Evolutionary conservation across 345 rosid species (phyloP).

Genomic region (Abelmoschus esculentus): DNA sequence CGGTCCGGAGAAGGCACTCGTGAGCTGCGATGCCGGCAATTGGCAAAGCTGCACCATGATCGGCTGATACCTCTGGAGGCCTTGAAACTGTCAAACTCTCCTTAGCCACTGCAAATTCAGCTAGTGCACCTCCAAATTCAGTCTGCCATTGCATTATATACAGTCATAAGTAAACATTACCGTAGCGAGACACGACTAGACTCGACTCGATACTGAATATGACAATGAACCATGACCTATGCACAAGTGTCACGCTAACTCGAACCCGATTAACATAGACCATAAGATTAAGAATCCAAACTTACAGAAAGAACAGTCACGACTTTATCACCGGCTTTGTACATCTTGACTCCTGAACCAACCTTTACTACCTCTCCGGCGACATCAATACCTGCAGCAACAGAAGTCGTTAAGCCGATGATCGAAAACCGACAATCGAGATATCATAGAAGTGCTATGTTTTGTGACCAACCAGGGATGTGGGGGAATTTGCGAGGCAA

Average conservation of each 20-base stretch:
- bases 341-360: constrained; percentile 54
- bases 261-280: not conserved
- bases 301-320: constrained; percentile 52
- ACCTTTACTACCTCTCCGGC: constrained; percentile 69
- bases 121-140: not conserved
- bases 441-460: not conserved
- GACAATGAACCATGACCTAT: too few species aligned
- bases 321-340: constrained; percentile 75
- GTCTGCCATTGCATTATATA: not conserved
- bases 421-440: not conserved
- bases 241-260: too few species aligned
- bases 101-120: not conserved
- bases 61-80: not conserved
- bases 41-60: not conserved
- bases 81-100: not conserved
- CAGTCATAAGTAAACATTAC: not conserved
- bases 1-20: not conserved
- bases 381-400: constrained; percentile 55
- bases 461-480: constrained; percentile 44
- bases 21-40: not conserved
- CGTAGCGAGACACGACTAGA: not conserved
- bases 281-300: not conserved
- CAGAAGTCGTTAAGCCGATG: constrained; percentile 7
- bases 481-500: constrained; percentile 61
- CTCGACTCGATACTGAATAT: not conserved